Base-by-base conservation (phyloP, 345 rosid genomes). In the Rhodamnia rubescens region DNA sequence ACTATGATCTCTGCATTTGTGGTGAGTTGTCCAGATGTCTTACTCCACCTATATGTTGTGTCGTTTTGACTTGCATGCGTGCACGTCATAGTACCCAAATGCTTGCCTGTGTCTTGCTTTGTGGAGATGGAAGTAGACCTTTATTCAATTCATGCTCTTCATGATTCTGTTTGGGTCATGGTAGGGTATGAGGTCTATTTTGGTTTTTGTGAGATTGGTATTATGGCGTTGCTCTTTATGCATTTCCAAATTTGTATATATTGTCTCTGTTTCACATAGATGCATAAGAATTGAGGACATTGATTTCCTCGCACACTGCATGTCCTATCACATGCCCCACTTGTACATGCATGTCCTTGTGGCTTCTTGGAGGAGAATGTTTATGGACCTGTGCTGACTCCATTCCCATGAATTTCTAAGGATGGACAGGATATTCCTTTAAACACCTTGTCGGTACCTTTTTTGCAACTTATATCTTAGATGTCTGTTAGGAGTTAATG, bases 1-100 rank as follows among this genome's bases (percentile, higher is more conserved):
- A 97, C 99, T 52, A 93, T 97, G 83, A 93, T 93, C 88, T 93
- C 98, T 88, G 99, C 99, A 50, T 96, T 96, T 92, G 84, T 92
- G 91, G 99, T 97, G 86, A 90, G 98, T 85, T 57, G 49, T 7
- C 14, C 22, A 29, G 64, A 54, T 24, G 32, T 84, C 82, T 51
- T 55, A 78, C 26, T 75, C 80, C 54, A 21, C 58, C 47, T 27
- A 42, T 32, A 44, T 40, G 44, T 49, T 42, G 64, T 32, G 49
- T 29, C 7, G 12, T 82, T 69, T 69, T 69, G 80, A 47, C 40
- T 69, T 69, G 47, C 80, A 36, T 36, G 42, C 10, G 26, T 69
- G 80, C 26, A 0, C 1, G 7, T 69, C 20, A 69, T 69, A 36
- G 78, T 69, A 69, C 47, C 26, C 47, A 18, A 69, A 69, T 82